Percentiles rank a stretch among this genome's conserved stretches.
Conservation (phyloP, 352 stramenopile species). For the Aphanomyces euteiches region DNA sequence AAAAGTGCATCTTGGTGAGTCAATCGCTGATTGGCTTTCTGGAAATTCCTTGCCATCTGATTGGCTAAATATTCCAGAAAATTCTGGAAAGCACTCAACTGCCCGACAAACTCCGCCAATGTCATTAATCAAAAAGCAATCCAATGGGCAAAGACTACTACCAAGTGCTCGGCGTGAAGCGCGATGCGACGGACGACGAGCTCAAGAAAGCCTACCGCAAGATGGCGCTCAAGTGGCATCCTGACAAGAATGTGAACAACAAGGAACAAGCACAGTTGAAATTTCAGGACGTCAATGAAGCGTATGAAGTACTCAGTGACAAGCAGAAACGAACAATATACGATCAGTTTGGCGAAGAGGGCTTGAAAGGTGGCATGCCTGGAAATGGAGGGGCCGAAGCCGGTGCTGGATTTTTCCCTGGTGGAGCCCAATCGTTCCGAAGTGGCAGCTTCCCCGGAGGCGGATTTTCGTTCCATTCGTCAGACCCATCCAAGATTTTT, state of each 20-base stretch:
- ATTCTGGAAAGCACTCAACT: constrained; percentile 23
- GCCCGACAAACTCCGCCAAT: neutral
- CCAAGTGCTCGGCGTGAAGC: constrained; percentile 61
- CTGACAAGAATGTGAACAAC: constrained; percentile 90
- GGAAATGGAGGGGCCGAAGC: constrained; percentile 34
- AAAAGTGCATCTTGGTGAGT: neutral
- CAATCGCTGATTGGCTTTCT: constrained; percentile 26
- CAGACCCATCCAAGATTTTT: constrained; percentile 85
- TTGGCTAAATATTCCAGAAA: constrained; percentile 6
- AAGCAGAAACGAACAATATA: constrained; percentile 91
- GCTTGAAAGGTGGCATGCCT: constrained; percentile 59
- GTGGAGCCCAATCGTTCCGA: neutral
- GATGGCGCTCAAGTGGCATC: constrained; percentile 89
- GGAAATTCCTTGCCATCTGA: constrained; percentile 38
- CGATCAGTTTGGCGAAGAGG: constrained; percentile 91
- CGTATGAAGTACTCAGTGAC: constrained; percentile 92
- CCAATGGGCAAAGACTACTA: constrained; percentile 87
- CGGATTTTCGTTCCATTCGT: constrained; percentile 71
- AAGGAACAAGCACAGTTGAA: constrained; percentile 79
- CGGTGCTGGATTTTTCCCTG: constrained; percentile 35
- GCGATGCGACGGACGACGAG: constrained; percentile 67
- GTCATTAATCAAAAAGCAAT: constrained; percentile 1
- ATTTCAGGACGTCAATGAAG: constrained; percentile 91
- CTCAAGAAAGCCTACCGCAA: constrained; percentile 87
- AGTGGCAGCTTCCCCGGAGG: constrained; percentile 34